Evolutionary conservation across 257 asterid species (phyloP).

Genomic region (Salvia rosmarinus): DNA sequence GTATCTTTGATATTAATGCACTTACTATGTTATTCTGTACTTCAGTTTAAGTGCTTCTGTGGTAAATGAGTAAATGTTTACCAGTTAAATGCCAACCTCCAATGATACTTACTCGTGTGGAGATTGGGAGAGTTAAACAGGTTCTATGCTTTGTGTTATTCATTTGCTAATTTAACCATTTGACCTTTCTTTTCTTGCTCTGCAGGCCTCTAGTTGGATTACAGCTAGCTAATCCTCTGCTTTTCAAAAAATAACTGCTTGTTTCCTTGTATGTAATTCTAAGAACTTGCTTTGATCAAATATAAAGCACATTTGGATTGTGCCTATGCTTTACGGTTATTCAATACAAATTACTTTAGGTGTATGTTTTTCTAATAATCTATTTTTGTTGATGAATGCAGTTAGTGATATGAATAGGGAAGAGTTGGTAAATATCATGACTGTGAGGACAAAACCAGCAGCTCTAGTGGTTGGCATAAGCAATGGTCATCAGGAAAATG

Average conservation of each 20-base stretch:
- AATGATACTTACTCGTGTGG: not conserved
- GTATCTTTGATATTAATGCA: not conserved
- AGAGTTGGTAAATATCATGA: constrained; percentile 57
- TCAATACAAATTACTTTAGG: constrained; percentile 12
- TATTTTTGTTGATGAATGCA: constrained; percentile 35
- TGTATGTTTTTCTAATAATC: not conserved
- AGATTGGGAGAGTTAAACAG: constrained; percentile 6
- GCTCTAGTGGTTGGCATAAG: constrained; percentile 44
- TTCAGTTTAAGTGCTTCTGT: not conserved
- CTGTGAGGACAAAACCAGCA: constrained; percentile 65
- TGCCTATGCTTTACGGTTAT: constrained; percentile 4
- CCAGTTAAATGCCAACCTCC: constrained; percentile 17
- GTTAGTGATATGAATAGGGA: constrained; percentile 75
- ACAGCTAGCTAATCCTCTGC: constrained; percentile 4
- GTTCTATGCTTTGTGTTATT: not conserved
- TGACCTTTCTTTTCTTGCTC: not conserved
- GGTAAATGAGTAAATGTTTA: not conserved
- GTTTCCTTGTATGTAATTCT: constrained; percentile 1
- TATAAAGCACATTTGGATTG: constrained; percentile 7
- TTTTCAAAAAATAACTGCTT: not conserved
- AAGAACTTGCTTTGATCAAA: constrained; percentile 12
- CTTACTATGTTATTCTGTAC: not conserved
- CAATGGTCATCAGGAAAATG: constrained; percentile 57
- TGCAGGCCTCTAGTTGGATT: constrained; percentile 7
- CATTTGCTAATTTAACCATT: not conserved